phyloP scores from a whole-genome alignment of 352 stramenopile species.

The Elongisporangium prolatum region DNA sequence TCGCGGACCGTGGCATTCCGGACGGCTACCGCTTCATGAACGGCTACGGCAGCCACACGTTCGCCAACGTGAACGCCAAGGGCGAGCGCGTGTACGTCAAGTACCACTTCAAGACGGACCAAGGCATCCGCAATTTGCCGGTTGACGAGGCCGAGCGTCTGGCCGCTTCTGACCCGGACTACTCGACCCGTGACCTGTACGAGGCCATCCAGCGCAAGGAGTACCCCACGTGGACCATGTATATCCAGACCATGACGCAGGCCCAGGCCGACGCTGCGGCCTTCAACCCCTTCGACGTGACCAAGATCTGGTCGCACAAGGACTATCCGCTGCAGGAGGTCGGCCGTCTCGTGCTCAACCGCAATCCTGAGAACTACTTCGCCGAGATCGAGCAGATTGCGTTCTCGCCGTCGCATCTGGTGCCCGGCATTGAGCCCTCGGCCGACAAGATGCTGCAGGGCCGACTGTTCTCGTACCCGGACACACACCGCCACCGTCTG shows the following conservation, averaged over 20 bases:
- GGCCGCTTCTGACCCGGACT: conserved; percentile 77
- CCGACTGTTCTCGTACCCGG: conserved; percentile 87
- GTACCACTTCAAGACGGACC: conserved; percentile 92
- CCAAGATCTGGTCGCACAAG: conserved; percentile 90
- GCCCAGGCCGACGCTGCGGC: conserved; percentile 46
- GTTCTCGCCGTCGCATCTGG: conserved; percentile 88
- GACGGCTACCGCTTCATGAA: conserved; percentile 91
- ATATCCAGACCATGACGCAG: conserved; percentile 90
- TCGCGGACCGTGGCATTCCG: conserved; percentile 85
- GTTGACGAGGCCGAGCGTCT: conserved; percentile 74
- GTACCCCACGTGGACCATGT: conserved; percentile 86
- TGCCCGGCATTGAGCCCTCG: conserved; percentile 87
- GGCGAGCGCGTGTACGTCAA: conserved; percentile 86
- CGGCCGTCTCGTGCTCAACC: conserved; percentile 86
- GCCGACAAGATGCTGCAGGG: conserved; percentile 89
- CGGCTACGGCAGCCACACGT: conserved; percentile 91
- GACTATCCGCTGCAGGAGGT: conserved; percentile 86
- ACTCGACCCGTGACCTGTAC: conserved; percentile 89
- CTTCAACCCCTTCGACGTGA: conserved; percentile 92
- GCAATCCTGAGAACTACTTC: conserved; percentile 92
- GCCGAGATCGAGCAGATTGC: conserved; percentile 92
- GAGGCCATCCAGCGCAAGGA: conserved; percentile 81
- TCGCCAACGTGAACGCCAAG: conserved; percentile 84
- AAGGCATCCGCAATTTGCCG: conserved; percentile 85
- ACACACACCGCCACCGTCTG: conserved; percentile 86